Evolutionary conservation across 202 grass and related monocot species (phyloP).

Genomic region (Musa balbisiana): DNA sequence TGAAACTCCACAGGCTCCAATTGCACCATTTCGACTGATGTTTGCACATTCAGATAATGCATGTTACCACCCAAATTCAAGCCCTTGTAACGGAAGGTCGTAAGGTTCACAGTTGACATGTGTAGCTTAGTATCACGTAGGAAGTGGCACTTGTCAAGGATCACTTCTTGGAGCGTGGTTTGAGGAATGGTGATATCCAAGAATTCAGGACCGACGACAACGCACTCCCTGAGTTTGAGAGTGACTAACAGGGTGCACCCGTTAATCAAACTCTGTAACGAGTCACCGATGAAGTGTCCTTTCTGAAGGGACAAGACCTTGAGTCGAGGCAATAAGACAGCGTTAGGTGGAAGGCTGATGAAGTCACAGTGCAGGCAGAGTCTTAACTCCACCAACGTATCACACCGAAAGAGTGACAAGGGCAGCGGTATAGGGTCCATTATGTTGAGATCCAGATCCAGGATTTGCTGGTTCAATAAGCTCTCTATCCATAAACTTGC

Average conservation of each 20-base stretch:
- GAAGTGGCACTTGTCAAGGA: not conserved
- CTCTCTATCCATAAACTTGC: not conserved
- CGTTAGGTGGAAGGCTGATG: not conserved
- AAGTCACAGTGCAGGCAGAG: not conserved
- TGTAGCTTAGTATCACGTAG: not conserved
- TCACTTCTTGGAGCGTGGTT: not conserved
- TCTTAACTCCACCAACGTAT: not conserved
- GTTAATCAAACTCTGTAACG: not conserved
- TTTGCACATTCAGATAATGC: not conserved
- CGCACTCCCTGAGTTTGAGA: not conserved
- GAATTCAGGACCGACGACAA: not conserved
- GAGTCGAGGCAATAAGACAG: not conserved
- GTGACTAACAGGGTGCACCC: not conserved
- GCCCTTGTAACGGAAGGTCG: not conserved
- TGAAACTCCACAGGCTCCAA: not conserved
- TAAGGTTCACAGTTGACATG: not conserved
- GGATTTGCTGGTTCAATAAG: not conserved
- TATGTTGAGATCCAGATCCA: not conserved
- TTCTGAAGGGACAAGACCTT: not conserved
- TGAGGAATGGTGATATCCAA: not conserved
- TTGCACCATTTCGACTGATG: not conserved
- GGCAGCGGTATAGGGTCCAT: not conserved
- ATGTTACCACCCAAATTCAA: not conserved
- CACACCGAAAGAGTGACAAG: not conserved
- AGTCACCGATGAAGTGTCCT: not conserved